phyloP scores from a whole-genome alignment of 805 yeast genomes.

The Blastobotrys mokoenaii region DNA sequence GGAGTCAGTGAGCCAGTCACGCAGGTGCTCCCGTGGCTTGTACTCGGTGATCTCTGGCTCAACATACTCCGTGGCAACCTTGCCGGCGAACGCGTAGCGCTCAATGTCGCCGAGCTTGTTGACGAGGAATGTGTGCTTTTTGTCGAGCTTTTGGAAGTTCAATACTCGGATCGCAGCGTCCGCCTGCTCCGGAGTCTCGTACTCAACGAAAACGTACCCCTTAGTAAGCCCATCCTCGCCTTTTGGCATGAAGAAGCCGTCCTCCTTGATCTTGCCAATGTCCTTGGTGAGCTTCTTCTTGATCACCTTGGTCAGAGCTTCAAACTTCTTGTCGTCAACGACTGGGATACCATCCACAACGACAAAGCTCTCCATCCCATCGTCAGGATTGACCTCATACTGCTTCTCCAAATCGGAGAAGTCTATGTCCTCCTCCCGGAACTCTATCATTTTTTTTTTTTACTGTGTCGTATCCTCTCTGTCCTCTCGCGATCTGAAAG shows the following conservation, averaged over 20 bases:
- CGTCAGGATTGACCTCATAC: constrained; percentile 52
- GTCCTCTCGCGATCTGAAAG: not conserved
- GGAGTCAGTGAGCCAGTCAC: constrained; percentile 85
- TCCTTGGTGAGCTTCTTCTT: constrained; percentile 65
- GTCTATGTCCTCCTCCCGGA: constrained; percentile 42
- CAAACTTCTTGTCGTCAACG: constrained; percentile 83
- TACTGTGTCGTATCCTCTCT: not conserved
- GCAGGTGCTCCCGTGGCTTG: constrained; percentile 70
- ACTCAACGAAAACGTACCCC: constrained; percentile 79
- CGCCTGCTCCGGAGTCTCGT: constrained; percentile 56
- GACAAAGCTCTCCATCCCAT: constrained; percentile 64
- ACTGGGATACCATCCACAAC: constrained; percentile 94
- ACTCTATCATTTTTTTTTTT: constrained; percentile 4
- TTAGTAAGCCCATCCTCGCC: constrained; percentile 65
- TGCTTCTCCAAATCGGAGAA: constrained; percentile 79
- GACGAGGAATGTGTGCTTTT: constrained; percentile 80
- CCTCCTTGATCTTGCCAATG: constrained; percentile 60
- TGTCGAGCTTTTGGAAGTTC: constrained; percentile 87
- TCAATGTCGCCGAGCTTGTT: constrained; percentile 80
- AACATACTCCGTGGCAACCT: constrained; percentile 45
- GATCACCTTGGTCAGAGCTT: constrained; percentile 76
- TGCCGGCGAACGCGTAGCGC: constrained; percentile 59
- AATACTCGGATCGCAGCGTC: constrained; percentile 69
- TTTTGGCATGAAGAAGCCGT: constrained; percentile 75
- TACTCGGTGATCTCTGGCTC: constrained; percentile 71